Evolutionary conservation across 2,329 filamentous ascomycete genomes (phyloP), one percentile per base, ranked within the genome.

Genomic region (Calonectria ilicicola): DNA sequence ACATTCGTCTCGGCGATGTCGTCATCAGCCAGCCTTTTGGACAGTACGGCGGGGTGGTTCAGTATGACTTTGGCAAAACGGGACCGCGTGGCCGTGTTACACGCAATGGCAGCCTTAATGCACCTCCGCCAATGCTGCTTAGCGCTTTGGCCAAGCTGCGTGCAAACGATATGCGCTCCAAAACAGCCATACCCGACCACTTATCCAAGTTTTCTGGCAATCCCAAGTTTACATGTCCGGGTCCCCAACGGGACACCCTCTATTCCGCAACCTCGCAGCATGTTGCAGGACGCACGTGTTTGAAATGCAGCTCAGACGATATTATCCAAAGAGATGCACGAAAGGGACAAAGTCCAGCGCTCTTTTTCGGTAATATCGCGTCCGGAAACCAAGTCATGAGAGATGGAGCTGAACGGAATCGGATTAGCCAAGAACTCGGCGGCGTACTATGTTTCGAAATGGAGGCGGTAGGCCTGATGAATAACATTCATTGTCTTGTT

Each of bases 1-100:
- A 66, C 7, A 75, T 79, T n/a, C 35, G 81, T 2, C 73, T 84
- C 0, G 81, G 83, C 12, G 82, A 84, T 63, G 80, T 84, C 0
- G 70, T 83, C 10, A 76, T 84, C 53, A 82, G 81, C 64, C 77
- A 75, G 1, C 70, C 62, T 4, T 35, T 23, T 21, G 51, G 51
- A 6, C 51, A 56, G 29, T 19, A 56, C 8, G 51, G 51, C 3
- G 51, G 51, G 17, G 62, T 83, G 26, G 42, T 83, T 4, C 77
- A 82, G 64, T 80, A 83, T 32, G 79, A 83, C 27, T 74, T 81
- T 21, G 79, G 81, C 19, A 70, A 77, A 14, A 75, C 70, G 7
- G 79, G 80, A 42, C 72, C 76, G 0, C 75, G 71, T 17, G 46
- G 64, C 1, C 82, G 83, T 27, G 46, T 4, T 66, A 70, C n/a